These are phyloP conservation scores for Syzygium oleosum DNA, from an alignment of 345 rosid species.

Conservation along the genomic window DNA sequence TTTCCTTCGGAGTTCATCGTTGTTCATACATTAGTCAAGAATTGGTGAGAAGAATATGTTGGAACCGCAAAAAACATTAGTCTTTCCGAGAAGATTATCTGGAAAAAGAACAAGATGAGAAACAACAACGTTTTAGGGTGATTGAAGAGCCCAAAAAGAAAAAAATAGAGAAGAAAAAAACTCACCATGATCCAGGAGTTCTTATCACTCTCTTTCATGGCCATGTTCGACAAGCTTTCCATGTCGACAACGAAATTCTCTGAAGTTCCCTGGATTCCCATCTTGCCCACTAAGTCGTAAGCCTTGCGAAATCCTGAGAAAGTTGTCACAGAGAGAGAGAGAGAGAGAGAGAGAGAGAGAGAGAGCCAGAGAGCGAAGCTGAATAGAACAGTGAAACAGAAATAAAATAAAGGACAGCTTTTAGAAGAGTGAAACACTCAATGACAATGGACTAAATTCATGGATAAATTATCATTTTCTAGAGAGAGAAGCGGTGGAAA, in stretches of 20 bases:
- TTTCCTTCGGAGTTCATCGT: not conserved
- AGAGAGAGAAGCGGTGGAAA: not conserved
- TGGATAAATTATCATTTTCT: not conserved
- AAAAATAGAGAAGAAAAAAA: not conserved
- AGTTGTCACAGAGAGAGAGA: not conserved
- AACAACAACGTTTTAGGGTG: not conserved
- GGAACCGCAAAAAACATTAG: not conserved
- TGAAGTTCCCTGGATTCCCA: not conserved
- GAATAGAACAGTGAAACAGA: not conserved
- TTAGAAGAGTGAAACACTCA: not conserved
- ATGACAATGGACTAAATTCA: not conserved
- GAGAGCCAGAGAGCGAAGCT: not conserved
- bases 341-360: not conserved
- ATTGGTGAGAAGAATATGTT: not conserved
- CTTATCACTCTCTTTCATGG: not conserved
- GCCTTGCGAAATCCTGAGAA: not conserved
- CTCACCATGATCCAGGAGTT: not conserved
- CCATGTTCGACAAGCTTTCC: not conserved
- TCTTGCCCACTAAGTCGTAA: not conserved
- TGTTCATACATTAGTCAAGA: not conserved
- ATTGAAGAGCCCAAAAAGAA: not conserved
- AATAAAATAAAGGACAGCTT: not conserved
- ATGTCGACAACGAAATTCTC: not conserved
- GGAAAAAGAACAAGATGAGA: not conserved
- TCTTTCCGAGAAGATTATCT: not conserved